Base-by-base conservation (phyloP, 75 land plant species). In the Chamaecyparis obtusa region DNA sequence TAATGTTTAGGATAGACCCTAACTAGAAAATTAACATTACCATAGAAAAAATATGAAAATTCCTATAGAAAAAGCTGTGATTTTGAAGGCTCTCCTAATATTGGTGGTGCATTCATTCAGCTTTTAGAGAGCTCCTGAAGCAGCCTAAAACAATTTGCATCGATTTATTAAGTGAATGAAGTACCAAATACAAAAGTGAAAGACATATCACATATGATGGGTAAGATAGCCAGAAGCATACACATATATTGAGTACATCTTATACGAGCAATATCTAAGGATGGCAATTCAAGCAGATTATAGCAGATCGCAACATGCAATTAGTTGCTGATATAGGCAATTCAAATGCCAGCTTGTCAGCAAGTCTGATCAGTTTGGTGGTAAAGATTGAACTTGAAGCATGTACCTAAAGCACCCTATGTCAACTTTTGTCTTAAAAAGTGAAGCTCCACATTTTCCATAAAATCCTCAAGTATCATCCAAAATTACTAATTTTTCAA, bases 221-320 rank as follows among this genome's bases (percentile, higher is more conserved):
- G 17, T 41, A 24, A 9, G 9, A 41, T 78, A 27, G 41, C 35
- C 37, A 77, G 15, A 51, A 51, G 55, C 55, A 51, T 51, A 51
- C 55, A 51, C 39, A 77, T 35, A 39, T 21, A 44, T 24, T 44
- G 83, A 27, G 19, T 80, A 27, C n/a, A 2, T 44, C 83, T 37
- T 19, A 57, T 57, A 57, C 1, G 64, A 17, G 19, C 3, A 71
- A 71, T 43, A 44, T 24, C 83, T 27, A 80, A 80, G 48, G 3
- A n/a, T 27, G n/a, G 15, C 83, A 81, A 16, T 81, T 81, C 83
- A 81, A 81, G 48, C 32, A 81, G 83, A 46, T 81, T 27, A 46
- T 46, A 27, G 32, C 24, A 81, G 49, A 44, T 13, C 1, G 15
- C 51, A 81, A 8, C 16, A 33, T 13, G 76, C 37, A 32, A n/a